phyloP scores from a whole-genome alignment of 2,329 filamentous ascomycete genomes.

The Pyricularia pennisetigena region DNA sequence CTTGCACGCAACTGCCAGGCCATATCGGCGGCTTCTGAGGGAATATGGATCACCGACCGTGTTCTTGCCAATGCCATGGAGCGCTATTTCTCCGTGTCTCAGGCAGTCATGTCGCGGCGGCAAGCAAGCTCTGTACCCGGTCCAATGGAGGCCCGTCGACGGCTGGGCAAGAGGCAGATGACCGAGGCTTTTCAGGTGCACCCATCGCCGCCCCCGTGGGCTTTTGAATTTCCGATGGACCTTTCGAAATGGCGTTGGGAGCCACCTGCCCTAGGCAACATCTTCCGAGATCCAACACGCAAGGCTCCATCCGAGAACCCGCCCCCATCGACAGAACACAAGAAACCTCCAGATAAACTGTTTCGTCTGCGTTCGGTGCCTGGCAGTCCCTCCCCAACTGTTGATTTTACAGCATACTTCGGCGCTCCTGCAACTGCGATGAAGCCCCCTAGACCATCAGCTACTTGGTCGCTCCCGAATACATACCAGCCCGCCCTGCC shows the following conservation, averaged over 20 bases:
- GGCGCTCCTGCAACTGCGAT: not conserved
- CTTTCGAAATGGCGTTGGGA: slow-evolving; percentile 42
- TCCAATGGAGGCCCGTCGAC: slow-evolving; percentile 43
- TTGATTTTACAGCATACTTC: not conserved
- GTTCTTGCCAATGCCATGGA: slow-evolving; percentile 40
- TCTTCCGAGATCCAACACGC: not conserved
- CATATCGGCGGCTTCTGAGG: slow-evolving; percentile 19
- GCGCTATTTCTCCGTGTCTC: slow-evolving; percentile 28
- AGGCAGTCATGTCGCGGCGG: slow-evolving; percentile 12
- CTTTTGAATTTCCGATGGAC: slow-evolving; percentile 31
- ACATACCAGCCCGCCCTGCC: not conserved
- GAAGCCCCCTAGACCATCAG: not conserved
- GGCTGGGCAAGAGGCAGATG: slow-evolving; percentile 43
- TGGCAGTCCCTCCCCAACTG: not conserved
- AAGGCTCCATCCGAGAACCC: not conserved
- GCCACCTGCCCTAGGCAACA: slow-evolving; percentile 23
- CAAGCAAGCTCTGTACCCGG: slow-evolving; percentile 34
- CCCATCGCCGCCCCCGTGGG: slow-evolving; percentile 32
- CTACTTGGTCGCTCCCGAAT: not conserved
- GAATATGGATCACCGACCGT: slow-evolving; percentile 51
- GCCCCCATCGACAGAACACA: not conserved
- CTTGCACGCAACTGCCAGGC: not conserved
- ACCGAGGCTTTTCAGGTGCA: slow-evolving; percentile 31
- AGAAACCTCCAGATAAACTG: not conserved
- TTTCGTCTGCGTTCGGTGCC: not conserved